phyloP scores from a whole-genome alignment of 2,329 filamentous ascomycete species.

The Chrysosporium queenslandicum region DNA sequence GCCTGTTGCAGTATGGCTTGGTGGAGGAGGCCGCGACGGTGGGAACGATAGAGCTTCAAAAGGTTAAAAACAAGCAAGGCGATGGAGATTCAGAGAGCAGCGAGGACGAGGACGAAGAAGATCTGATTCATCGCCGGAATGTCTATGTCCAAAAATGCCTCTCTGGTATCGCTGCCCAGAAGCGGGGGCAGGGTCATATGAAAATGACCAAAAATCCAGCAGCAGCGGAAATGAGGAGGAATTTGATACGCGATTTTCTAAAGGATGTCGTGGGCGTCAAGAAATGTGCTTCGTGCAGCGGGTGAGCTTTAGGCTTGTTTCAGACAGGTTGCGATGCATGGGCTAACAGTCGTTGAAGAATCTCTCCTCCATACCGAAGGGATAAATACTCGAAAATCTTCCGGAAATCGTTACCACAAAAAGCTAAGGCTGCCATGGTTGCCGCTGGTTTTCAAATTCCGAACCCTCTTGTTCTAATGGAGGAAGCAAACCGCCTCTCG shows the following conservation, averaged over 20 bases:
- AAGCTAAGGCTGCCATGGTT: slow-evolving; percentile 68
- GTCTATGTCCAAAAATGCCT: slow-evolving; percentile 66
- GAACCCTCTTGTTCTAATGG: slow-evolving; percentile 58
- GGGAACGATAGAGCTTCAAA: slow-evolving; percentile 40
- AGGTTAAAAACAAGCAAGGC: slow-evolving; percentile 40
- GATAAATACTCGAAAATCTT: slow-evolving; percentile 92
- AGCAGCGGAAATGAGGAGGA: slow-evolving; percentile 63
- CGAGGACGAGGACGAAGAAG: slow-evolving; percentile 48
- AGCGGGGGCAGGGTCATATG: slow-evolving; percentile 34
- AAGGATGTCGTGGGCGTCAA: slow-evolving; percentile 58
- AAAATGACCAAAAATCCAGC: slow-evolving; percentile 67
- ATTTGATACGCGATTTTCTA: slow-evolving; percentile 72
- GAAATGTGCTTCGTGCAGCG: slow-evolving; percentile 57
- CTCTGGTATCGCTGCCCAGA: slow-evolving; percentile 46
- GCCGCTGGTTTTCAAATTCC: slow-evolving; percentile 56
- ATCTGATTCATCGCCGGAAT: slow-evolving; percentile 47
- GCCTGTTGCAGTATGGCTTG: slow-evolving; percentile 74
- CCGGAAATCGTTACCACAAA: slow-evolving; percentile 63
- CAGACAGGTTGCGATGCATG: neutral
- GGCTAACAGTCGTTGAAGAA: slow-evolving; percentile 39
- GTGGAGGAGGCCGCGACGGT: slow-evolving; percentile 56
- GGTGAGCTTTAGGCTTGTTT: slow-evolving; percentile 29
- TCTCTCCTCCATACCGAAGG: slow-evolving; percentile 76
- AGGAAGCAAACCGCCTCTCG: slow-evolving; percentile 36
- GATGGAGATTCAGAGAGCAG: slow-evolving; percentile 54